Base-by-base conservation (phyloP, 164 flowering plant species). In the Macadamia integrifolia region DNA sequence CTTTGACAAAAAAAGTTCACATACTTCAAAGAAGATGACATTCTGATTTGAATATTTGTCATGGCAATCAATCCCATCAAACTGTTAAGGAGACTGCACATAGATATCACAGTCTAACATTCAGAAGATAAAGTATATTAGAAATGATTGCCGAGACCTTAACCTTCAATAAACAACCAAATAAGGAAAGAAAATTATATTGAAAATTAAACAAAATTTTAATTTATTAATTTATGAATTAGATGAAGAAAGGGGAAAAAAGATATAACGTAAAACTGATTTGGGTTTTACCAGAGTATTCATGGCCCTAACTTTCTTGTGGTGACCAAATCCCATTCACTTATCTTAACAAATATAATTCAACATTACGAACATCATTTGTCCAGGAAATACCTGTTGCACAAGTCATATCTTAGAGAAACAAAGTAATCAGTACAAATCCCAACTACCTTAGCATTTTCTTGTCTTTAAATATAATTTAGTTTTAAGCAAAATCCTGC, bases 61-160 rank as follows among this genome's bases (percentile, higher is more conserved):
- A 32, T 86, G 82, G 7, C 83, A 78, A 83, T 90, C 96, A 63
- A 90, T 90, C 17, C 96, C 96, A 75, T 88, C 93, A 71, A 90
- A 90, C 66, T 93, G 80, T 68, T 90, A 92, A 77, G 92, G 96
- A 74, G 87, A 89, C 62, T 89, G 96, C 15, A 89, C 96, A 52
- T 86, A 89, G 68, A n/a, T n/a, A n/a, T n/a, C 95, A 80, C 92
- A 89, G 65, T 89, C 94, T n/a, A 14, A 89, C 91, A 75, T 89
- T 89, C 66, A 89, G 84, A 31, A 89, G 66, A 80, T 83, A 89
- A 15, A 92, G 95, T 58, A 89, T 92, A 79, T 89, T 89, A 61
- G 95, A 83, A 67, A 89, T 73, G 74, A 89, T 72, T 64, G 92
- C 95, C 9, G 92, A 87, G 8, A 87, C 95, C 31, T 91, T 83